Base-by-base conservation (phyloP, 352 stramenopile genomes). In the Phytophthora citrophthora region DNA sequence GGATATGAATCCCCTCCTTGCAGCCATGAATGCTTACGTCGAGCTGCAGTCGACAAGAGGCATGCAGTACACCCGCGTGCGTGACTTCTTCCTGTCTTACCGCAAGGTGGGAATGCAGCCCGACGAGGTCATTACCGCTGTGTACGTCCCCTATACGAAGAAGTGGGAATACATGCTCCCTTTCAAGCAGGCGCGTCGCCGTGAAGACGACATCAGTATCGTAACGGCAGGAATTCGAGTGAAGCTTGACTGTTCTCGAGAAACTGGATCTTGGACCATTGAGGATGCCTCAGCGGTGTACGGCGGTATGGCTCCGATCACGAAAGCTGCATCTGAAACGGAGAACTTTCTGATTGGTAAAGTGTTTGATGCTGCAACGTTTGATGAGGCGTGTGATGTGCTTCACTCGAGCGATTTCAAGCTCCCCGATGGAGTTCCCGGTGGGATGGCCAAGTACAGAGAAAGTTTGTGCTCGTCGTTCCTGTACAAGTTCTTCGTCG, bases 201-300 rank as follows among this genome's bases (percentile, higher is more conserved):
- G 96, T 15, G 96, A 99, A 73, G 97, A 99, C 76, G 97, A 99
- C 70, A 99, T 99, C 51, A 97, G 84, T 60, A 99, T 99, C 64
- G 96, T 99, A 40, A 99, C 95, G 1, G 84, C 86, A 3, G 94
- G 94, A 13, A 97, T 99, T 69, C 86, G 90, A 9, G 81, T 99
- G 4, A 70, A 77, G 31, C 66, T 98, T 8, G 72, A 83, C 32
- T 80, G 73, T 8, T 85, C 49, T 66, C 81, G 13, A 44, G 31
- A 61, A 10, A 90, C 93, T 59, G 85, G 86, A n/a, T 77, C 86
- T 7, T 98, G 86, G 73, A 91, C 71, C 3, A 90, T 93, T 29
- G 43, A 71, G 1, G 72, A 89, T 36, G 79, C 76, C 1, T 88
- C 81, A 10, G 38, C 83, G 13, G 77, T 90, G 39, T 93, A 85